Evolutionary conservation across 371 early-diverging fungal species (phyloP), one percentile per base, ranked within the genome.

Genomic region (Rhizomucor miehei): DNA sequence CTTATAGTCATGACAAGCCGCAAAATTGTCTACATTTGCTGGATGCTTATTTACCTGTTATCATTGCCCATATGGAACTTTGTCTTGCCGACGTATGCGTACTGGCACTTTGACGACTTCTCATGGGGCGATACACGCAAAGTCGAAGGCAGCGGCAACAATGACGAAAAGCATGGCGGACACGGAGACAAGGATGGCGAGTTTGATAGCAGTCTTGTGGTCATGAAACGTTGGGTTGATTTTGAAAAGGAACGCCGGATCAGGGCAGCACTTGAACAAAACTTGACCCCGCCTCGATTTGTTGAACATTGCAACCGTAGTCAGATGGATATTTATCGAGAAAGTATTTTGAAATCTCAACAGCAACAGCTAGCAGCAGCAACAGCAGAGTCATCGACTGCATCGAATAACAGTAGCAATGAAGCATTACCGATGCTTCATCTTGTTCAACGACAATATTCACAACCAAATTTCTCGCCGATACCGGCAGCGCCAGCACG

Each of bases 61-160:
- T 92, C 94, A 37, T 69, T 97, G 21, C 98, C 99, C 1, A 83
- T 99, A 21, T 99, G 97, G 95, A 93, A 96, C 65, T 89, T 97
- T 59, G 81, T 94, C 52, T 77, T 99, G 39, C 99, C 99, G 0
- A 72, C 90, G 1, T 99, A 99, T 73, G 90, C 98, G 12, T 95
- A 90, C 77, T 99, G 99, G 99, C 95, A 97, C 68, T 97, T 99
- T 79, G 99, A 99, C 70, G 98, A 99, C 74, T 98, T 99, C 63
- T 89, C 92, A 4, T 99, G 99, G 97, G 96, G 97, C 38, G 91
- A 93, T 63, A 97, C 97, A 8, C 84, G 95, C 48, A 90, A 92
- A 67, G 90, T 95, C 1, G 89, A 82, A 44, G 92, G 96, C 34
- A 81, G 89, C 69, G 84, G 62, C 36, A 44, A 59, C 23, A 45